Conservation (phyloP, 2,329 filamentous ascomycete species). For the Stachybotrys chartarum region DNA sequence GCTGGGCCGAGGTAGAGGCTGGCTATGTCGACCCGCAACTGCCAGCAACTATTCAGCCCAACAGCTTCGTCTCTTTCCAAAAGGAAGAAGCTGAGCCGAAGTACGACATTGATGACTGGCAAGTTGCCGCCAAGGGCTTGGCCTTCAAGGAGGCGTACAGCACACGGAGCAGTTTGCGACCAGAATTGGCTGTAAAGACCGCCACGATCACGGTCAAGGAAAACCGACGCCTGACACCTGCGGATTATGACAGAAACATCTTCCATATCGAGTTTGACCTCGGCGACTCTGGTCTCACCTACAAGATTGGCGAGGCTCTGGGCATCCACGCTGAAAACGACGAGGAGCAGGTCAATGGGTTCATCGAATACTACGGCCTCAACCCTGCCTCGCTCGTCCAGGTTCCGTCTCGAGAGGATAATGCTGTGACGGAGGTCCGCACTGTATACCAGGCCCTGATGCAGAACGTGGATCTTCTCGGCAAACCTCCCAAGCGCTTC, state of each 20-base stretch:
- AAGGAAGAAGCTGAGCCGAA: conserved; percentile 67
- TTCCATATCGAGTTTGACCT: conserved; percentile 99
- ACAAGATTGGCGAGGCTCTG: conserved; percentile 95
- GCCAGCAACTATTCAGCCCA: conserved; percentile 61
- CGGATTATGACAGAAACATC: conserved; percentile 92
- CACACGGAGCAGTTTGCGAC: conserved; percentile 66
- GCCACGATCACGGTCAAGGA: conserved; percentile 86
- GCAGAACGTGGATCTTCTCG: conserved; percentile 95
- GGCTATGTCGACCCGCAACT: conserved; percentile 47
- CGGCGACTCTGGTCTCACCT: conserved; percentile 81
- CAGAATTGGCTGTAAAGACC: conserved; percentile 81
- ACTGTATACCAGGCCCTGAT: conserved; percentile 87
- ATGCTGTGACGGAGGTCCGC: conserved; percentile 69
- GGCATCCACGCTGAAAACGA: conserved; percentile 97
- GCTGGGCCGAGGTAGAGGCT: conserved; percentile 64
- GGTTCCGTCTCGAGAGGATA: conserved; percentile 77
- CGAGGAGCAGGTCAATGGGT: conserved; percentile 66
- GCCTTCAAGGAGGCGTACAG: conserved; percentile 92
- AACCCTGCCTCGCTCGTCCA: conserved; percentile 80
- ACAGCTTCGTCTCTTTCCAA: conserved; percentile 76
- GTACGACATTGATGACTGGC: conserved; percentile 65
- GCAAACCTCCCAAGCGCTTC: conserved; percentile 94
- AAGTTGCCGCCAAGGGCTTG: conserved; percentile 77
- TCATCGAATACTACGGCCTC: conserved; percentile 86
- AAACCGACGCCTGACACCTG: conserved; percentile 85